Percentiles rank a stretch among this genome's conserved stretches.
Evolutionary conservation across 2,329 filamentous ascomycete species (phyloP).

Genomic region (Cyclaneusma minus): DNA sequence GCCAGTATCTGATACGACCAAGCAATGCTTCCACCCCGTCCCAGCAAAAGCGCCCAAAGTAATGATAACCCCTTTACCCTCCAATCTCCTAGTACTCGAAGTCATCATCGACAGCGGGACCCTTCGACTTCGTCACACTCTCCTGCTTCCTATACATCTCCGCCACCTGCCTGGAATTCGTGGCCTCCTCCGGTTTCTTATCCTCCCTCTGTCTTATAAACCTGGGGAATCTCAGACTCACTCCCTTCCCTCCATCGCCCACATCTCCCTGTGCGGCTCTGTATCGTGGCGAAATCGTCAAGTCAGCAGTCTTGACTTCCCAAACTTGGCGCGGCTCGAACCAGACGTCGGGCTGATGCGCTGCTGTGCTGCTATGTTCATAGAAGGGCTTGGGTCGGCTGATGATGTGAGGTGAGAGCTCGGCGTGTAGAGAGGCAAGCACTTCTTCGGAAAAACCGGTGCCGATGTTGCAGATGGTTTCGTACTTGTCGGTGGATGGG

Average conservation of each 20-base stretch:
- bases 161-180: slow-evolving; percentile 67
- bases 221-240: slow-evolving; percentile 78
- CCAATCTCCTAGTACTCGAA: slow-evolving; percentile 93
- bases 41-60: too few relatives aligned
- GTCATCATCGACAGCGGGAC: slow-evolving; percentile 81
- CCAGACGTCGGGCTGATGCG: slow-evolving; percentile 97
- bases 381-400: slow-evolving; percentile 92
- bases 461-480: slow-evolving; percentile 96
- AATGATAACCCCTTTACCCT: too few relatives aligned
- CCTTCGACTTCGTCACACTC: slow-evolving; percentile 73
- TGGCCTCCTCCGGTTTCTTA: slow-evolving; percentile 89
- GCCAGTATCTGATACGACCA: too few relatives aligned
- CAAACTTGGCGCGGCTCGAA: slow-evolving; percentile 90
- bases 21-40: too few relatives aligned
- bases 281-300: slow-evolving; percentile 85
- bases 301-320: slow-evolving; percentile 94
- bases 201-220: slow-evolving; percentile 89
- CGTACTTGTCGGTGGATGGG: slow-evolving; percentile 61
- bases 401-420: slow-evolving; percentile 65
- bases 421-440: slow-evolving; percentile 70
- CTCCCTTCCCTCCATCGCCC: slow-evolving; percentile 52
- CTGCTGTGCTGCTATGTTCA: slow-evolving; percentile 63
- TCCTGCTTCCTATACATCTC: slow-evolving; percentile 98
- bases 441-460: slow-evolving; percentile 93
- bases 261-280: slow-evolving; percentile 77